Evolutionary conservation across 768 basidiomycete species (phyloP).

Genomic region (Lentinula sp.): DNA sequence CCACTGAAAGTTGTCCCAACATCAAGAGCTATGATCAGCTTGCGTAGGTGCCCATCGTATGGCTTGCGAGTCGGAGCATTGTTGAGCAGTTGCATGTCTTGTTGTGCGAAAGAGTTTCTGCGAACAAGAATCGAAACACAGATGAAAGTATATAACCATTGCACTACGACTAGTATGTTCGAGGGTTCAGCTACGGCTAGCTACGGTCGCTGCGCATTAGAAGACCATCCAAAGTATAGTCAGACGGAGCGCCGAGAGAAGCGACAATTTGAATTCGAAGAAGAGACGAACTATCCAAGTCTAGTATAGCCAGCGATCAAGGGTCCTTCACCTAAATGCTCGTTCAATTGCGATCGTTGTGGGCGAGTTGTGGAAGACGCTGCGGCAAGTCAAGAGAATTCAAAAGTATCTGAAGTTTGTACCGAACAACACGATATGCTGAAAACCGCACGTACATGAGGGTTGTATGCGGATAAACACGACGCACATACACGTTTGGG

Average conservation of each 20-base stretch:
- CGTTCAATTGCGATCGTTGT: too few relatives aligned
- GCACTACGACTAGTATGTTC: not conserved
- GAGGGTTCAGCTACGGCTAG: not conserved
- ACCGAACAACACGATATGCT: not conserved
- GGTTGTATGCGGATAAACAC: not conserved
- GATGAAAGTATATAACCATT: not conserved
- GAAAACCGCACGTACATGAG: not conserved
- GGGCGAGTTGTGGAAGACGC: not conserved
- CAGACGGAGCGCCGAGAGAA: not conserved
- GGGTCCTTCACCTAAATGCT: not conserved
- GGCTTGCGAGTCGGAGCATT: constrained; percentile 14
- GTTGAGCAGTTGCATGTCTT: not conserved
- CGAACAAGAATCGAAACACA: not conserved
- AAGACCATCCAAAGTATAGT: not conserved
- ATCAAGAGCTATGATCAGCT: constrained; percentile 23
- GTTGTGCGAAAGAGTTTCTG: not conserved
- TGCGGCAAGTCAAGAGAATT: not conserved
- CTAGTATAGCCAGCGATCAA: not conserved
- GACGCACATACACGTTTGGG: not conserved
- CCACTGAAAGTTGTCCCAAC: constrained; percentile 26
- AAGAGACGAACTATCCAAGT: not conserved
- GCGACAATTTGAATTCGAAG: not conserved
- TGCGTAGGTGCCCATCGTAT: constrained; percentile 22
- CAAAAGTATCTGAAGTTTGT: not conserved
- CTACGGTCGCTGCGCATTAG: not conserved